Percentiles rank a stretch among this genome's conserved stretches.
phyloP scores from a whole-genome alignment of 2,329 filamentous ascomycete species.

The Graphilbum fragrans region DNA sequence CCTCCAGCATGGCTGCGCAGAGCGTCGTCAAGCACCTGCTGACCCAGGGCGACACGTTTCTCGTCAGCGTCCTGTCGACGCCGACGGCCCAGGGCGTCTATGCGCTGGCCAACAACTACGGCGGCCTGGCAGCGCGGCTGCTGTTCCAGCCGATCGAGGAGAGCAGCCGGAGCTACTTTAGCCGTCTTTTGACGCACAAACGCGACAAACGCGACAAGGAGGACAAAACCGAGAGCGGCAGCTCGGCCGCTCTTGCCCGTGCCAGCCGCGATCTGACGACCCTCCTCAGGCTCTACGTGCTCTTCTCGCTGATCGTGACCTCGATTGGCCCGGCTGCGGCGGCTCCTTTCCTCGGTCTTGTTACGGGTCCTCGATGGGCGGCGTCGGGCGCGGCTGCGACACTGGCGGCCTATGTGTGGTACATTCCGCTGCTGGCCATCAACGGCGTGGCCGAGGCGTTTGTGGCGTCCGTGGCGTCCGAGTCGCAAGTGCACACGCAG shows the following conservation, averaged over 20 bases:
- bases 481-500: constrained; percentile 63
- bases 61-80: constrained; percentile 67
- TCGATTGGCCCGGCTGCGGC: constrained; percentile 65
- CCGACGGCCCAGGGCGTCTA: constrained; percentile 81
- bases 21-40: constrained; percentile 84
- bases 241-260: constrained; percentile 17
- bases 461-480: constrained; percentile 72
- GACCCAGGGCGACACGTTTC: constrained; percentile 86
- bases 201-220: neutral
- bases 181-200: constrained; percentile 49
- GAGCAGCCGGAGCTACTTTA: constrained; percentile 81
- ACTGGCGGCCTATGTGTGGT: constrained; percentile 75
- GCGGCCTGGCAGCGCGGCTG: constrained; percentile 74
- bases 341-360: constrained; percentile 57
- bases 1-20: constrained; percentile 75
- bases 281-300: constrained; percentile 60
- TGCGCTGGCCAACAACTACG: constrained; percentile 88
- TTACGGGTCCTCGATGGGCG: constrained; percentile 70
- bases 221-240: constrained; percentile 3
- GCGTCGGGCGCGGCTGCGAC: constrained; percentile 47
- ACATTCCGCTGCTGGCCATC: constrained; percentile 81
- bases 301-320: constrained; percentile 58
- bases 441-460: constrained; percentile 92
- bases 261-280: constrained; percentile 44
- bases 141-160: constrained; percentile 95